Conservation (phyloP, 352 stramenopile genomes). For the Phytophthora brassicae region DNA sequence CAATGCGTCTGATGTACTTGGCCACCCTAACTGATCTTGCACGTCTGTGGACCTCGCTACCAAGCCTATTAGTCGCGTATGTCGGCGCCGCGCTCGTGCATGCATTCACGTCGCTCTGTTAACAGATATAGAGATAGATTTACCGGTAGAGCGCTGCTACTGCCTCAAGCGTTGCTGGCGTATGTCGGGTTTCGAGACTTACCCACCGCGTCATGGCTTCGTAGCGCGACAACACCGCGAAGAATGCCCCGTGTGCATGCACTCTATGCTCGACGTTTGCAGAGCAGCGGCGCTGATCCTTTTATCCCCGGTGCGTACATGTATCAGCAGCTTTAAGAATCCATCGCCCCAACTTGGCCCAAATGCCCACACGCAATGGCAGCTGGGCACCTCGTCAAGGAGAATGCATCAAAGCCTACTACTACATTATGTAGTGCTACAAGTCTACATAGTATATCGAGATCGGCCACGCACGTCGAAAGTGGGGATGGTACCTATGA, state of each 20-base stretch:
- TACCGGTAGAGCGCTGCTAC: background rate
- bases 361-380: background rate
- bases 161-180: no score
- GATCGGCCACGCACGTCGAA: constrained; percentile 9
- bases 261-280: constrained; percentile 26
- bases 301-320: constrained; percentile 16
- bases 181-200: background rate
- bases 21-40: no score
- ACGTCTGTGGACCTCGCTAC: background rate
- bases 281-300: constrained; percentile 24
- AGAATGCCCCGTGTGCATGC: constrained; percentile 6
- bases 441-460: no score
- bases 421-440: no score
- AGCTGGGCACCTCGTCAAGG: no score
- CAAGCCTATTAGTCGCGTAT: constrained; percentile 5
- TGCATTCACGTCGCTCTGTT: no score
- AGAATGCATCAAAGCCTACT: no score
- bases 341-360: background rate
- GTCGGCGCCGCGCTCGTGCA: background rate
- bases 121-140: constrained; percentile 14
- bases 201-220: background rate
- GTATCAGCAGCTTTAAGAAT: constrained; percentile 15
- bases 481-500: no score
- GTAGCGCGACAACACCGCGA: constrained; percentile 16
- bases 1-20: no score